Base-by-base conservation (phyloP, 2,329 filamentous ascomycete species). In the Pseudodiploospora longispora region DNA sequence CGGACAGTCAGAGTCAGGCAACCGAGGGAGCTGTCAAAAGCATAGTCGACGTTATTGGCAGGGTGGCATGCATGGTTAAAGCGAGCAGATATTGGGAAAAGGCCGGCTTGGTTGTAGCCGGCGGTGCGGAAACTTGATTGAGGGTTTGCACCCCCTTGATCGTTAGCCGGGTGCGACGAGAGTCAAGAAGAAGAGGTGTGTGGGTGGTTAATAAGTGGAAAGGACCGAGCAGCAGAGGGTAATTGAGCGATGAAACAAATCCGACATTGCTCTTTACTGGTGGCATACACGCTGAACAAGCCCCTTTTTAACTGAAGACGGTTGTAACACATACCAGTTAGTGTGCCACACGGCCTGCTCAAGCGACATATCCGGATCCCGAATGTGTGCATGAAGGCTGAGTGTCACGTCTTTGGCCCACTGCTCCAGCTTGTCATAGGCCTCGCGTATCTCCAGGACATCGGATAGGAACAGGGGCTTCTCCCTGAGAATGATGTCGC, bases 51-150 rank as follows among this genome's bases (percentile, higher is more conserved):
- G 36, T 70, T 75, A 43, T 65, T 56, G 3, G 51, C 56, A 0
- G 67, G 63, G 2, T 51, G 47, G 52, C 78, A 82, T 0, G 75
- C 70, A 53, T 82, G 78, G 54, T 82, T 82, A 59, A 82, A 80
- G 3, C 76, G 66, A 0, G 75, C 71, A 0, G 70, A 73, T 5
- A 75, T 61, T 1, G 71, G 63, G 45, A 77, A 78, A 3, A 79
- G 48, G 1, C 64, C 66, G 0, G 64, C 68, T 6, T 57, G 51
- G 3, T 51, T 50, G 1, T 46, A 43, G 1, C 30, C 35, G 6
- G 57, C 55, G 1, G 55, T 51, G 19, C 19, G 19, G 19, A 19
- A 19, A 19, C 19, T 19, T 19, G 19, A 19, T 19, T 19, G 19
- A 19, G 19, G 19, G 19, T 19, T 19, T 19, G 19, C 19, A 19